Evolutionary conservation across 2,329 filamentous ascomycete species (phyloP).

Genomic region (Apiospora sp.): DNA sequence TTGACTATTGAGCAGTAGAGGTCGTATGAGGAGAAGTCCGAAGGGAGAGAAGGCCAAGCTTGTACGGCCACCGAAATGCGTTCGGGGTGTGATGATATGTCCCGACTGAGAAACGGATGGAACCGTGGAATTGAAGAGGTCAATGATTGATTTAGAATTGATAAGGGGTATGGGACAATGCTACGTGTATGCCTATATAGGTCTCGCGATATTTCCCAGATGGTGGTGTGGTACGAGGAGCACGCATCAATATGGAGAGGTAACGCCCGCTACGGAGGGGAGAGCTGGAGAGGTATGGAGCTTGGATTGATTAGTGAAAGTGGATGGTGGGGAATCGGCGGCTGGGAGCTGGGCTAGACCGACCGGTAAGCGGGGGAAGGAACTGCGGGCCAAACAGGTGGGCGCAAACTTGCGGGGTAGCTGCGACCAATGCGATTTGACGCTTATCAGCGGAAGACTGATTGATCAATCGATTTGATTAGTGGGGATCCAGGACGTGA

Average conservation of each 20-base stretch:
- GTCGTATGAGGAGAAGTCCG: background rate
- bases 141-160: background rate
- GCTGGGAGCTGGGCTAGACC: constrained; percentile 16
- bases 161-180: background rate
- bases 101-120: background rate
- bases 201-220: background rate
- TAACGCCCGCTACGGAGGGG: background rate
- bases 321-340: constrained; percentile 11
- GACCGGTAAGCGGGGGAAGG: background rate
- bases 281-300: background rate
- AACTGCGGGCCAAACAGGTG: background rate
- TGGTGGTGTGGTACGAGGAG: constrained; percentile 1
- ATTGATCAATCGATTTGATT: background rate
- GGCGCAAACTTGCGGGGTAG: constrained; percentile 8
- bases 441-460: constrained; percentile 6
- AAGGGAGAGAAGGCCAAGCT: background rate
- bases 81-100: background rate
- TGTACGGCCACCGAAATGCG: background rate
- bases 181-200: background rate
- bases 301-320: background rate
- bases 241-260: background rate
- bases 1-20: background rate
- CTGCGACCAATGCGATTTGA: background rate
- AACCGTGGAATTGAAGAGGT: background rate
- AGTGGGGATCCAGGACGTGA: background rate